These are phyloP conservation scores for Clonostachys byssicola DNA, from an alignment of 2,329 filamentous ascomycete genomes.

Conservation along the genomic window DNA sequence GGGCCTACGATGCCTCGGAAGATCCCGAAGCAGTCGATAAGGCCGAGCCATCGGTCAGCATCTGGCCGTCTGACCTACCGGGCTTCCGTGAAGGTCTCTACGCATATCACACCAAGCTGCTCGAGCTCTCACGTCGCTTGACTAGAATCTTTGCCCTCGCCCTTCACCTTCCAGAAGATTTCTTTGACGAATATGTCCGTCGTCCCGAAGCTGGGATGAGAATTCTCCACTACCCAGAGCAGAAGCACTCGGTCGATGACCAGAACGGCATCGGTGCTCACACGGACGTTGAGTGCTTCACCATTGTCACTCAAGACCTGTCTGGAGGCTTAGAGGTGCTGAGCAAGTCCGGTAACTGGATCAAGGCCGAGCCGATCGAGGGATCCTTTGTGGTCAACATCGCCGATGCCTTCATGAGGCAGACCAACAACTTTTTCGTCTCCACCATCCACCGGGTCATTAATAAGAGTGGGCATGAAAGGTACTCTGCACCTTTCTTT, in stretches of 20 bases:
- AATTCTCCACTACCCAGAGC: slow-evolving; percentile 35
- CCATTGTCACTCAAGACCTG: slow-evolving; percentile 38
- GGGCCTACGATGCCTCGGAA: slow-evolving; percentile 20
- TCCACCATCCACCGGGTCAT: slow-evolving; percentile 33
- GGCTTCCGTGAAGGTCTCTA: slow-evolving; percentile 27
- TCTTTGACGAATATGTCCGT: slow-evolving; percentile 27
- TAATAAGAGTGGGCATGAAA: slow-evolving; percentile 25
- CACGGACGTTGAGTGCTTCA: slow-evolving; percentile 44
- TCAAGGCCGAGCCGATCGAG: slow-evolving; percentile 33
- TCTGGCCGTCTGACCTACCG: slow-evolving; percentile 22
- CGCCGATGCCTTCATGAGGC: slow-evolving; percentile 33
- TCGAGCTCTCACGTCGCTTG: slow-evolving; percentile 27
- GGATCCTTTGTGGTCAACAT: slow-evolving; percentile 41
- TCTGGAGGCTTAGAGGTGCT: slow-evolving; percentile 39
- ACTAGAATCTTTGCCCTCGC: slow-evolving; percentile 33
- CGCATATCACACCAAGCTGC: slow-evolving; percentile 19
- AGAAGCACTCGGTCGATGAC: slow-evolving; percentile 7
- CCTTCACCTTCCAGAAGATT: slow-evolving; percentile 29
- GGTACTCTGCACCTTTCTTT: slow-evolving; percentile 35
- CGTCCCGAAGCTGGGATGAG: slow-evolving; percentile 24
- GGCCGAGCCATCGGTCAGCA: slow-evolving; percentile 12
- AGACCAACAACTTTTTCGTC: slow-evolving; percentile 35
- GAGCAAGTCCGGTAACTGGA: slow-evolving; percentile 36
- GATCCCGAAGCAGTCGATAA: slow-evolving; percentile 18
- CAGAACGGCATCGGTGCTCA: slow-evolving; percentile 33